Conservation (phyloP, 257 asterid species). For the Capsicum chinense region DNA sequence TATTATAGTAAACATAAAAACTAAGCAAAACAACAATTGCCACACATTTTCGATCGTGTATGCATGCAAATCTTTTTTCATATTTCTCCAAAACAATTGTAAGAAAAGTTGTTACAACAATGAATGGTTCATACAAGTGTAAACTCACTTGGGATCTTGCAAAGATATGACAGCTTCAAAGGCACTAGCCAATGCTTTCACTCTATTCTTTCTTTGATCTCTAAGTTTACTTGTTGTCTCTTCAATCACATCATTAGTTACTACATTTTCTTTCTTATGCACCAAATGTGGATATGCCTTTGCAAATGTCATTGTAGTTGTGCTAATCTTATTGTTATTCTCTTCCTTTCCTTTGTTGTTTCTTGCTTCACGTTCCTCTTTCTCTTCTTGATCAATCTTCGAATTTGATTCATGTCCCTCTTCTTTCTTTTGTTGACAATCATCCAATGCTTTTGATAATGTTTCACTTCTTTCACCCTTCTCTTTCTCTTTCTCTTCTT, state of each 20-base stretch:
- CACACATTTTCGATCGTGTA: neutral
- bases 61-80: neutral
- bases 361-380: neutral
- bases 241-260: constrained; percentile 72
- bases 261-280: constrained; percentile 44
- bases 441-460: neutral
- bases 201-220: constrained; percentile 71
- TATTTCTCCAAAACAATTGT: neutral
- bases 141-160: constrained; percentile 53
- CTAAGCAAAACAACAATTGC: neutral
- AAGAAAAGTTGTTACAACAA: neutral
- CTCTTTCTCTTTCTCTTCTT: neutral
- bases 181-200: constrained; percentile 84
- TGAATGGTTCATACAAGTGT: neutral
- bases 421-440: neutral
- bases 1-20: neutral
- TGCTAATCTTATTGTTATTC: constrained; percentile 9
- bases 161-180: constrained; percentile 74
- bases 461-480: constrained; percentile 18
- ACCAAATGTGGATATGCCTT: constrained; percentile 32
- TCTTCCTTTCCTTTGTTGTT: constrained; percentile 32
- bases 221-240: constrained; percentile 66
- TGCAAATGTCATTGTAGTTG: constrained; percentile 31
- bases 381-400: neutral
- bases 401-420: neutral